phyloP scores from a whole-genome alignment of 495 filamentous ascomycete species.

The Acidomyces sp. region DNA sequence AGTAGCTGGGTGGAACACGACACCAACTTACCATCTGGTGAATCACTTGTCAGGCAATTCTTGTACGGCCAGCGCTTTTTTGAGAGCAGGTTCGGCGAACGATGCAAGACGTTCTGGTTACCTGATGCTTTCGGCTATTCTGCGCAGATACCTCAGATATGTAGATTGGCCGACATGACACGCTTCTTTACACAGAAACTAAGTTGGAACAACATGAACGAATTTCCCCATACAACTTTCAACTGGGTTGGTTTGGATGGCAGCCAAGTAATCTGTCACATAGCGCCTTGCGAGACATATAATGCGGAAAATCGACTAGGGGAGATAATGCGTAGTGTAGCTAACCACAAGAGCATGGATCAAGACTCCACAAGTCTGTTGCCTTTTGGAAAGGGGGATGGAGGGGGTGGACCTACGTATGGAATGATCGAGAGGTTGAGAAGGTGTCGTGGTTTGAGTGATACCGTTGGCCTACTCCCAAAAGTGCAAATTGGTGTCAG shows the following conservation, averaged over 20 bases:
- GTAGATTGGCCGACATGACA: slow-evolving; percentile 80
- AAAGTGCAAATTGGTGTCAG: slow-evolving; percentile 80
- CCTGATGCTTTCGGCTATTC: slow-evolving; percentile 98
- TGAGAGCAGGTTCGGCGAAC: slow-evolving; percentile 80
- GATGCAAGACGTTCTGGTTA: slow-evolving; percentile 87
- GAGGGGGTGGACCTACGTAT: slow-evolving; percentile 89
- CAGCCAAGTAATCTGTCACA: slow-evolving; percentile 92
- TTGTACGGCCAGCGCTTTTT: slow-evolving; percentile 89
- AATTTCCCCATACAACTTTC: slow-evolving; percentile 95
- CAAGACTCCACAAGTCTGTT: slow-evolving; percentile 77
- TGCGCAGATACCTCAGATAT: slow-evolving; percentile 83
- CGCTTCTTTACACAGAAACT: slow-evolving; percentile 97
- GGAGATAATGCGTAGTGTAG: slow-evolving; percentile 78
- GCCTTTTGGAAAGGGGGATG: slow-evolving; percentile 92
- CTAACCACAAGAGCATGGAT: slow-evolving; percentile 90
- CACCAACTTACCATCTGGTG: slow-evolving; percentile 90
- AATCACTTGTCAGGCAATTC: slow-evolving; percentile 88
- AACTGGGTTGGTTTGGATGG: slow-evolving; percentile 94
- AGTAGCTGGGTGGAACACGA: slow-evolving; percentile 99
- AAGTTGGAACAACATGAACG: slow-evolving; percentile 97
- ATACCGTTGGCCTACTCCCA: slow-evolving; percentile 70
- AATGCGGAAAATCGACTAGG: slow-evolving; percentile 91
- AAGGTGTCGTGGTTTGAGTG: slow-evolving; percentile 84
- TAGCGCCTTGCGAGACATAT: slow-evolving; percentile 89
- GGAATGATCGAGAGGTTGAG: slow-evolving; percentile 88